A percentile compares a stretch with the other conserved stretches of the same genome.
Conservation (phyloP, 805 yeast genomes). For the Metschnikowia noctiluminum region DNA sequence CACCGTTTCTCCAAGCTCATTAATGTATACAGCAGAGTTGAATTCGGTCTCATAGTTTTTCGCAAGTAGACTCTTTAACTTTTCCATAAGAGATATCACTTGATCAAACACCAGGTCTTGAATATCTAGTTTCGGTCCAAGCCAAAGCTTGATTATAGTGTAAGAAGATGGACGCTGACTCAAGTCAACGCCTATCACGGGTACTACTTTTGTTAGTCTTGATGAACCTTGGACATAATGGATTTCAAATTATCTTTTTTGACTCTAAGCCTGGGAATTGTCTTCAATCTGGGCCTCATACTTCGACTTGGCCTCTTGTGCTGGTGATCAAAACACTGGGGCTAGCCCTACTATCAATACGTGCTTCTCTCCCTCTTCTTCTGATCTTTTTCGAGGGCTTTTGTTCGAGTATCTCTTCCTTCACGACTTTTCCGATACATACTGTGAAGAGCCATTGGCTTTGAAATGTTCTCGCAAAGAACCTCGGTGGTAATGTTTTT, state of each 20-base stretch:
- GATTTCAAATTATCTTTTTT: too few relatives aligned
- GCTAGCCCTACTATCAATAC: too few relatives aligned
- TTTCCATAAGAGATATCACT: neutral
- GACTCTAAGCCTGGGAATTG: too few relatives aligned
- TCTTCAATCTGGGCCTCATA: too few relatives aligned
- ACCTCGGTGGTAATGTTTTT: neutral
- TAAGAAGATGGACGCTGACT: conserved; percentile 3
- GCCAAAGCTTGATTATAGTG: conserved; percentile 12
- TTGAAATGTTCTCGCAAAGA: conserved; percentile 1
- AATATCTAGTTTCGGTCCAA: conserved; percentile 3
- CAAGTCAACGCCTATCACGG: conserved; percentile 11
- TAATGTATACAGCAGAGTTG: neutral
- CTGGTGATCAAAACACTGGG: too few relatives aligned
- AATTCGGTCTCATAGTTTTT: neutral
- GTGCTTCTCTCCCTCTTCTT: too few relatives aligned
- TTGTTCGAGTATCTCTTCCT: too few relatives aligned
- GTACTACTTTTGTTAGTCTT: conserved; percentile 10
- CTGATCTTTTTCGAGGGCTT: too few relatives aligned
- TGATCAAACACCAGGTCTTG: neutral
- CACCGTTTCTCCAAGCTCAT: conserved; percentile 1
- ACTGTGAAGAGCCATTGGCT: conserved; percentile 1
- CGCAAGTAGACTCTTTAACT: neutral
- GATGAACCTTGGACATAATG: too few relatives aligned
- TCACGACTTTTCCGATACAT: neutral
- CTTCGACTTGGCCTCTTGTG: too few relatives aligned